A percentile compares a stretch with the other conserved stretches of the same genome.
phyloP scores from a whole-genome alignment of 116 monocot genomes.

The Dioscorea cayenensis region DNA sequence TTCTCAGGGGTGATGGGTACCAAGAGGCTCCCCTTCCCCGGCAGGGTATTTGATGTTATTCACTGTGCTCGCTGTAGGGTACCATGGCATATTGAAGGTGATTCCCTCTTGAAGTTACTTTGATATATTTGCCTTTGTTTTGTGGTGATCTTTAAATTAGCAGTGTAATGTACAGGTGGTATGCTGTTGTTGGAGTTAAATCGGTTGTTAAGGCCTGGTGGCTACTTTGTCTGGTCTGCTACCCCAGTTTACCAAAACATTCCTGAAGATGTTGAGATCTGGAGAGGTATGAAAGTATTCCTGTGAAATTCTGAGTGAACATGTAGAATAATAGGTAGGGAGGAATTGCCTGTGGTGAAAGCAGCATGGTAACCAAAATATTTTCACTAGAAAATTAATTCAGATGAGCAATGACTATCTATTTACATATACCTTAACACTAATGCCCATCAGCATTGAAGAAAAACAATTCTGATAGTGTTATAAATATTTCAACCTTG shows the following conservation, averaged over 20 bases:
- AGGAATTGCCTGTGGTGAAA: too few relatives aligned
- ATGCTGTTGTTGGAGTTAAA: constrained; percentile 84
- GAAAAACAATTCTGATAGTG: too few relatives aligned
- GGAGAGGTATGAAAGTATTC: constrained; percentile 50
- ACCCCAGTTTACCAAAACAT: constrained; percentile 76
- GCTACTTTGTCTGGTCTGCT: constrained; percentile 93
- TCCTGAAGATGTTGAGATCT: constrained; percentile 71
- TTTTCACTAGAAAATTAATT: too few relatives aligned
- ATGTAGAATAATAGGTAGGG: too few relatives aligned
- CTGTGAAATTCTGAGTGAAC: neutral
- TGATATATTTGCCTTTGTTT: neutral
- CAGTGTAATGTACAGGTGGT: constrained; percentile 51
- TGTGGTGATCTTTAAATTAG: constrained; percentile 1
- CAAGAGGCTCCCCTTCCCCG: constrained; percentile 75
- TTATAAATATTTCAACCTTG: too few relatives aligned
- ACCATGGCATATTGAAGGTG: constrained; percentile 94
- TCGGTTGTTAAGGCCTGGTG: constrained; percentile 82
- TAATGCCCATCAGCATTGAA: too few relatives aligned
- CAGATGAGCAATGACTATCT: too few relatives aligned
- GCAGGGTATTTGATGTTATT: constrained; percentile 76
- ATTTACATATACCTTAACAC: too few relatives aligned
- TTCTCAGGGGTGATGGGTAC: constrained; percentile 98
- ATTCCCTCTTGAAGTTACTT: neutral
- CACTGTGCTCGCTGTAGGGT: constrained; percentile 97
- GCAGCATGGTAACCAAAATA: too few relatives aligned